phyloP scores from a whole-genome alignment of 495 filamentous ascomycete species.

The Penicillium malachiteum region DNA sequence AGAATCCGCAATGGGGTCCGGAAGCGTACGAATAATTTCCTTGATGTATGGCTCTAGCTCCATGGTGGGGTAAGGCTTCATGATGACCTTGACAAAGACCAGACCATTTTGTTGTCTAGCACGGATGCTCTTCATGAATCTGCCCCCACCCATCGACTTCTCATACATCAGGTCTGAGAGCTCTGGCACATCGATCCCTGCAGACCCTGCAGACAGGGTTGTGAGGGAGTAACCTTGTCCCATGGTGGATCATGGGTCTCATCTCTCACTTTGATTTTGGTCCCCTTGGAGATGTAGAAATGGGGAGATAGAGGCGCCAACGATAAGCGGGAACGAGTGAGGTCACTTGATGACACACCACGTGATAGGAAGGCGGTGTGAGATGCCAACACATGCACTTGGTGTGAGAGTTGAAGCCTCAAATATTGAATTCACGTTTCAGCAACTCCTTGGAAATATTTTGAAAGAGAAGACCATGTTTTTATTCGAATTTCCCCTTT shows the following conservation, averaged over 20 bases:
- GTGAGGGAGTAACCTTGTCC: conserved; percentile 95
- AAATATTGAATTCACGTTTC: not conserved
- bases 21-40: conserved; percentile 65
- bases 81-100: conserved; percentile 88
- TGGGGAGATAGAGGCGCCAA: not conserved
- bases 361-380: conserved; percentile 28
- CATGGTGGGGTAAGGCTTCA: conserved; percentile 82
- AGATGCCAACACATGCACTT: not conserved
- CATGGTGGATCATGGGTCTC: conserved; percentile 59
- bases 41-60: conserved; percentile 74
- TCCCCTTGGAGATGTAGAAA: conserved; percentile 1
- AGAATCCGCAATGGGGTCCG: not conserved
- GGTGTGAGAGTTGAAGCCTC: not conserved
- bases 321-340: conserved; percentile 13
- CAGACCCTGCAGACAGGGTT: conserved; percentile 83
- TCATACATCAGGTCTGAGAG: conserved; percentile 87
- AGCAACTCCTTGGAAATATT: not conserved
- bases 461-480: not conserved
- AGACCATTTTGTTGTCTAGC: conserved; percentile 86
- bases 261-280: conserved; percentile 27
- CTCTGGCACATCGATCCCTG: conserved; percentile 91
- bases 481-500: not conserved
- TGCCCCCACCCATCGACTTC: conserved; percentile 85
- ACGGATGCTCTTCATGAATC: conserved; percentile 95
- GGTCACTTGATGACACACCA: conserved; percentile 25